phyloP scores from a whole-genome alignment of 2,329 filamentous ascomycete species.

The Raffaelea albimanens region DNA sequence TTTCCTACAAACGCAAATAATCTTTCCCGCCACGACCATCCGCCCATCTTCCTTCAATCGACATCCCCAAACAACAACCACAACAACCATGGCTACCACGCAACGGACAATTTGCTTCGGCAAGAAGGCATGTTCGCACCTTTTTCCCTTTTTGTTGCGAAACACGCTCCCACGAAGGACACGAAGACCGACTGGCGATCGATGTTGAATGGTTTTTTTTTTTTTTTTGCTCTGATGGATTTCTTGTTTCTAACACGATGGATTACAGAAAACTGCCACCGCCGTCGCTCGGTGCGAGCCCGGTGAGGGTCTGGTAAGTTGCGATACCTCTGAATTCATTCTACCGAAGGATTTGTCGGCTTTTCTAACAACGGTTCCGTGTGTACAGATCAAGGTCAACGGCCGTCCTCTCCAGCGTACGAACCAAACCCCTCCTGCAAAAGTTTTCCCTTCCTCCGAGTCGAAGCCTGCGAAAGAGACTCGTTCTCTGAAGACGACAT shows the following conservation, averaged over 20 bases:
- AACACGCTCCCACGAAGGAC: too few species aligned
- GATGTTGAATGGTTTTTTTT: too few species aligned
- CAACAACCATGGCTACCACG: slow-evolving; percentile 62
- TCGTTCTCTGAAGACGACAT: too few species aligned
- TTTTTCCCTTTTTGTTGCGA: neutral
- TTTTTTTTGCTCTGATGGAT: too few species aligned
- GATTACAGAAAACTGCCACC: slow-evolving; percentile 61
- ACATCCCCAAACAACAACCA: slow-evolving; percentile 7
- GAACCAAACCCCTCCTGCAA: neutral
- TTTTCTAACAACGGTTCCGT: neutral
- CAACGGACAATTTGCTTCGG: slow-evolving; percentile 96
- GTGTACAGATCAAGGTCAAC: slow-evolving; percentile 72
- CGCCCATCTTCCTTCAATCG: neutral
- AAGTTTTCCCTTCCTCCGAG: neutral
- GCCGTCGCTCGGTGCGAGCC: slow-evolving; percentile 82
- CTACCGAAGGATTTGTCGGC: too few species aligned
- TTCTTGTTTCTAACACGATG: too few species aligned
- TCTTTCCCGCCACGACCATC: neutral
- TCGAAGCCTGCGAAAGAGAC: too few species aligned
- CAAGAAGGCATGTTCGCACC: slow-evolving; percentile 56
- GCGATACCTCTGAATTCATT: neutral
- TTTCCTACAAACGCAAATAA: neutral
- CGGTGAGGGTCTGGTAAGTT: slow-evolving; percentile 52
- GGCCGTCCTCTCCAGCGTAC: slow-evolving; percentile 65
- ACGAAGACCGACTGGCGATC: too few species aligned